phyloP scores from a whole-genome alignment of 2,329 filamentous ascomycete genomes.

The Fusarium compactum region DNA sequence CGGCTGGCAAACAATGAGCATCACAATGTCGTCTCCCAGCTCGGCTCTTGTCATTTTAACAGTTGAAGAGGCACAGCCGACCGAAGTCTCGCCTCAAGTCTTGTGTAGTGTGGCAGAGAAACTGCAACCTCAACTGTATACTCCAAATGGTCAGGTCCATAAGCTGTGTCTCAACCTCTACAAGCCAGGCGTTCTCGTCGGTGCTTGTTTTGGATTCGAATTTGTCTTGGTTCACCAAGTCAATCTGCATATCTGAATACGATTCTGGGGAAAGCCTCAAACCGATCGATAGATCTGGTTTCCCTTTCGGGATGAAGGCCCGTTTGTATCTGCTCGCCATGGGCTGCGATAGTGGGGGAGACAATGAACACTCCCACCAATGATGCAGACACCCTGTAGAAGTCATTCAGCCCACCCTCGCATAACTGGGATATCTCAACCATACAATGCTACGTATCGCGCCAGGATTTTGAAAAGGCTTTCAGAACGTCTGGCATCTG shows the following conservation, averaged over 20 bases:
- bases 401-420: slow-evolving; percentile 21
- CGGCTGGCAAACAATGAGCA: slow-evolving; percentile 33
- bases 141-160: slow-evolving; percentile 1
- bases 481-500: slow-evolving; percentile 40
- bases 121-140: slow-evolving; percentile 8
- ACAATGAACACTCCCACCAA: slow-evolving; percentile 32
- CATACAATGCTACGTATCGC: slow-evolving; percentile 26
- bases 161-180: slow-evolving; percentile 11
- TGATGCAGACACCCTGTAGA: slow-evolving; percentile 29
- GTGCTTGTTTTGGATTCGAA: slow-evolving; percentile 24
- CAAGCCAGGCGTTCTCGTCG: slow-evolving; percentile 9
- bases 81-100: slow-evolving; percentile 31
- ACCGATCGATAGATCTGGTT: slow-evolving; percentile 34
- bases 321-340: slow-evolving; percentile 26
- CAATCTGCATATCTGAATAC: slow-evolving; percentile 20
- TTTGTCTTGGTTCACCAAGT: slow-evolving; percentile 17
- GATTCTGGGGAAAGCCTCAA: slow-evolving; percentile 36
- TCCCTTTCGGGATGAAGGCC: slow-evolving; percentile 9
- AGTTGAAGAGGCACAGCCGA: slow-evolving; percentile 12
- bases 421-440: slow-evolving; percentile 26
- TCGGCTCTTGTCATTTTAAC: slow-evolving; percentile 13
- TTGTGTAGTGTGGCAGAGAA: slow-evolving; percentile 17
- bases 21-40: background rate
- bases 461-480: slow-evolving; percentile 24
- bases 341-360: slow-evolving; percentile 14